phyloP scores from a whole-genome alignment of 129 eudicot genomes.

The Kitagawia praeruptora region DNA sequence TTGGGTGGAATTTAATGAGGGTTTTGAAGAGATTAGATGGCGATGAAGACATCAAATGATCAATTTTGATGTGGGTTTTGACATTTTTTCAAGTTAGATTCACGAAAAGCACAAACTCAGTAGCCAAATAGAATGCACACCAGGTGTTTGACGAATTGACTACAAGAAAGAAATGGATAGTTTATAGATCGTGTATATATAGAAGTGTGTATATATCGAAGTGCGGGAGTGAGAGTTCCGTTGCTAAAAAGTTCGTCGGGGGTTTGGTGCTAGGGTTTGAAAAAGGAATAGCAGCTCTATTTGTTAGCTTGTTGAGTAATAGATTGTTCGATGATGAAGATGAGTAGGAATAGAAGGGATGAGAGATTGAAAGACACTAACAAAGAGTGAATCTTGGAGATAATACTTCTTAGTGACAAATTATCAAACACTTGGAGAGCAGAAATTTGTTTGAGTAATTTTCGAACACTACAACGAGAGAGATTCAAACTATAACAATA shows the following conservation, averaged over 20 bases:
- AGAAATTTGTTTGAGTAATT: too few relatives aligned
- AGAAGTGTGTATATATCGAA: too few relatives aligned
- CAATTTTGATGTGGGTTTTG: conserved; percentile 54
- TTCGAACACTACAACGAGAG: too few relatives aligned
- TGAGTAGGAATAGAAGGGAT: conserved; percentile 21
- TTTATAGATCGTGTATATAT: neutral
- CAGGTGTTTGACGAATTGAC: conserved; percentile 22
- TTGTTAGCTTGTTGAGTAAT: neutral
- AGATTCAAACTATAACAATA: too few relatives aligned
- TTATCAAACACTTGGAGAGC: too few relatives aligned
- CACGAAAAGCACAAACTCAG: conserved; percentile 48
- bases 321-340: neutral
- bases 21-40: conserved; percentile 29
- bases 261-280: neutral
- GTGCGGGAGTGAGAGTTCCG: neutral
- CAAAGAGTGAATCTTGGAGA: too few relatives aligned
- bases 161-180: neutral
- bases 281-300: neutral
- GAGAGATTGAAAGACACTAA: too few relatives aligned
- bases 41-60: conserved; percentile 31
- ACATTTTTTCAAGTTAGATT: conserved; percentile 53
- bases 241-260: neutral
- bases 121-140: conserved; percentile 13
- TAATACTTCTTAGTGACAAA: too few relatives aligned
- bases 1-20: conserved; percentile 27